Percentiles rank a stretch among this genome's conserved stretches.
Conservation (phyloP, 2,329 filamentous ascomycete species). For the Cytospora schulzeri region DNA sequence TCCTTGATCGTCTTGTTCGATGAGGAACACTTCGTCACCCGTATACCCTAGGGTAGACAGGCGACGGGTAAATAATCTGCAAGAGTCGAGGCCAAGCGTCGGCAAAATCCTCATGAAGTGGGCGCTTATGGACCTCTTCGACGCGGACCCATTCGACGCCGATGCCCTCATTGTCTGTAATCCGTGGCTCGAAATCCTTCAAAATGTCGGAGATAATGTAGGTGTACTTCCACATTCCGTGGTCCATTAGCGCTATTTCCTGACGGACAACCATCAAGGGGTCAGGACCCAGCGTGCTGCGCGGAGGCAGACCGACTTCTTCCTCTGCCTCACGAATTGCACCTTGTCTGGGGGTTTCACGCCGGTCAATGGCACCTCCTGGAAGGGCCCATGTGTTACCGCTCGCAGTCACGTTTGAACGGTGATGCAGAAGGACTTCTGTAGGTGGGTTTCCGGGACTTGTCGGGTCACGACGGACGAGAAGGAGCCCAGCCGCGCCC, state of each 20-base stretch:
- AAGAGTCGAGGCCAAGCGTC: conserved; percentile 5
- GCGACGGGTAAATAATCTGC: neutral
- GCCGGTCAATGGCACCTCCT: conserved; percentile 5
- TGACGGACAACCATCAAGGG: neutral
- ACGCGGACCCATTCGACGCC: conserved; percentile 7
- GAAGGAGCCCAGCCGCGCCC: conserved; percentile 17
- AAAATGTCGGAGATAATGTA: neutral
- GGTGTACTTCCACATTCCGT: conserved; percentile 15
- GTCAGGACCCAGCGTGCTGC: neutral
- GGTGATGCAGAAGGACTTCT: conserved; percentile 6
- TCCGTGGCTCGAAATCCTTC: neutral
- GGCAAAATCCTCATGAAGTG: conserved; percentile 8
- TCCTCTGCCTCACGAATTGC: conserved; percentile 13
- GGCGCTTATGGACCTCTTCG: neutral
- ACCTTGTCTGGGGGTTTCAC: neutral
- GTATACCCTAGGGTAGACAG: too few relatives aligned
- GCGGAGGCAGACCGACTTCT: neutral
- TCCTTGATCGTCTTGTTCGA: neutral
- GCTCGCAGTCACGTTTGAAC: neutral
- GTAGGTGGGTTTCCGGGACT: neutral
- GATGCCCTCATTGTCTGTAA: conserved; percentile 7
- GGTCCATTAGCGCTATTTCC: conserved; percentile 1
- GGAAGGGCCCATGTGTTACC: conserved; percentile 19
- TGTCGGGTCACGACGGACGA: conserved; percentile 2
- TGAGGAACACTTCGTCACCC: neutral